These are phyloP conservation scores for Cryphonectria parasitica DNA, from an alignment of 2,329 filamentous ascomycete species.

Conservation along the genomic window DNA sequence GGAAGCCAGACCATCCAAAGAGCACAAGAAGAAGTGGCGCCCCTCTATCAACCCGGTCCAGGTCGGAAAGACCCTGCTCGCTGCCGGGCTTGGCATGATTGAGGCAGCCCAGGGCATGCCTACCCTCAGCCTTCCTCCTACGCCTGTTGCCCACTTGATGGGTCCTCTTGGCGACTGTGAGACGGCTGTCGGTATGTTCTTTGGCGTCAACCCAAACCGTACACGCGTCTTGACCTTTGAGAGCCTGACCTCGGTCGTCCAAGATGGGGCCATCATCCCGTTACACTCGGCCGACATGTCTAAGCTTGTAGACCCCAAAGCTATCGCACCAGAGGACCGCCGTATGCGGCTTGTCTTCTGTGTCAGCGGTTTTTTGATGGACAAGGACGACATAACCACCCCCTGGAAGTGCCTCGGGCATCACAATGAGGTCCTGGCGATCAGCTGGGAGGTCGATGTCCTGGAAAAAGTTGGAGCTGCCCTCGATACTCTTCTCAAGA, in stretches of 20 bases:
- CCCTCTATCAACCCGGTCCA: constrained; percentile 67
- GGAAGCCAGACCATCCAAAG: constrained; percentile 59
- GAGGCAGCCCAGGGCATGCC: constrained; percentile 61
- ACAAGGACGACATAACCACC: constrained; percentile 70
- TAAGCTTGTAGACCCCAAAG: constrained; percentile 53
- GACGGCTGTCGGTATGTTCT: constrained; percentile 80
- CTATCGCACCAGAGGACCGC: constrained; percentile 60
- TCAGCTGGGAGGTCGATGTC: constrained; percentile 82
- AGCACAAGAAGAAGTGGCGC: constrained; percentile 66
- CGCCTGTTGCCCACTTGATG: constrained; percentile 76
- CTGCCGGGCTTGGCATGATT: constrained; percentile 77
- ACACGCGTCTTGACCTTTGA: constrained; percentile 89
- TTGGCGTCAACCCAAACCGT: constrained; percentile 86
- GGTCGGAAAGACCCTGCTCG: constrained; percentile 63
- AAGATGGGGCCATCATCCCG: constrained; percentile 86
- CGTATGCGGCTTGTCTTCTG: constrained; percentile 82
- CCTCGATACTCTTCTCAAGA: constrained; percentile 77
- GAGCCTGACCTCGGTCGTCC: constrained; percentile 81
- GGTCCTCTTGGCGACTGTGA: constrained; percentile 80
- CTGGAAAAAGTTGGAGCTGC: constrained; percentile 78
- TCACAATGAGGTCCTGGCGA: constrained; percentile 76
- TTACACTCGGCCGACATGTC: constrained; percentile 47
- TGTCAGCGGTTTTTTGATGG: constrained; percentile 79
- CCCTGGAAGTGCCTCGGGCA: constrained; percentile 79
- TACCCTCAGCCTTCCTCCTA: constrained; percentile 69